A percentile compares a stretch with the other conserved stretches of the same genome.
Evolutionary conservation across 306 rosid species (phyloP).

Genomic region (Datisca glomerata): DNA sequence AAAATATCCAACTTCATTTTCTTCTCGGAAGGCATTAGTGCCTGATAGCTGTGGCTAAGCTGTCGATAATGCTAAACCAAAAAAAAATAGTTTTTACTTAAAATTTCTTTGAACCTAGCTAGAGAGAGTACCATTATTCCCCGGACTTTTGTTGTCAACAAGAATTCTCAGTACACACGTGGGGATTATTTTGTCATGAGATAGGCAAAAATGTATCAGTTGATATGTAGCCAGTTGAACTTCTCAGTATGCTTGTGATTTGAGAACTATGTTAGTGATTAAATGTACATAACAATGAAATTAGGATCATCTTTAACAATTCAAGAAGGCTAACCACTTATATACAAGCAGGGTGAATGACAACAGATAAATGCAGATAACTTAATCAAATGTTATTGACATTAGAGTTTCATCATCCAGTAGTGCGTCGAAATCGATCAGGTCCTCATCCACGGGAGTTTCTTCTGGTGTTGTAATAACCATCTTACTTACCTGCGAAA

Average conservation of each 20-base stretch:
- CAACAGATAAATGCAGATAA: neutral
- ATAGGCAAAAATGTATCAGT: too few relatives aligned
- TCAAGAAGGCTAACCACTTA: neutral
- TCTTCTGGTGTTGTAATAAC: conserved; percentile 37
- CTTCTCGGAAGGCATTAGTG: too few relatives aligned
- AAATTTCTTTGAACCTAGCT: too few relatives aligned
- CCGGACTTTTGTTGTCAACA: too few relatives aligned
- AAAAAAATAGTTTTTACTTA: too few relatives aligned
- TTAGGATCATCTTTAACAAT: conserved; percentile 2
- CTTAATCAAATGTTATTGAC: conserved; percentile 54
- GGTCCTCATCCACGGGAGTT: conserved; percentile 40
- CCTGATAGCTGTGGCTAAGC: too few relatives aligned
- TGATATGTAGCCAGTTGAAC: too few relatives aligned
- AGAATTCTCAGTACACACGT: conserved; percentile 6
- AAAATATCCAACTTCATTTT: too few relatives aligned
- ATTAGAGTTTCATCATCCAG: conserved; percentile 63
- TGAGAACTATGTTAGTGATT: neutral
- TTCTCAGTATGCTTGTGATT: neutral
- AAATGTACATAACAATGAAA: neutral
- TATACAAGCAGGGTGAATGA: too few relatives aligned
- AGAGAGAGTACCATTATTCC: too few relatives aligned
- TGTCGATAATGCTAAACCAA: too few relatives aligned
- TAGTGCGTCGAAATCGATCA: conserved; percentile 57
- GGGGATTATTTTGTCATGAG: conserved; percentile 1
- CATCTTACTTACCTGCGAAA: conserved; percentile 30